A percentile compares a stretch with the other conserved stretches of the same genome.
These are phyloP conservation scores for Auxenochlorella protothecoides DNA, from an alignment of 139 green algal species.

Conservation along the genomic window DNA sequence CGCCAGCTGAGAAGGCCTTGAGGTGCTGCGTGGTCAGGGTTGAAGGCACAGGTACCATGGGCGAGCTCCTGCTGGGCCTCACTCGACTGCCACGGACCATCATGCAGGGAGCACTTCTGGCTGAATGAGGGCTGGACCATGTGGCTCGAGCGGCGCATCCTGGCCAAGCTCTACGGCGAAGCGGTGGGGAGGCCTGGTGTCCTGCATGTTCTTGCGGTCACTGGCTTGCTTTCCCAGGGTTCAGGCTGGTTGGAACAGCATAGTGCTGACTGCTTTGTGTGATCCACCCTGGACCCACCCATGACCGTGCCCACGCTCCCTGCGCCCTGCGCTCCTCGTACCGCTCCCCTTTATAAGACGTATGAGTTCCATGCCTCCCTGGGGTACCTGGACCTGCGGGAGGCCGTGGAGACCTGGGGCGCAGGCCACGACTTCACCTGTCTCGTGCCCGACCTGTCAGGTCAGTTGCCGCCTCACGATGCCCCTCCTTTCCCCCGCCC, in stretches of 20 bases:
- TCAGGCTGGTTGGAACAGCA: too few relatives aligned
- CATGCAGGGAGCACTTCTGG: constrained; percentile 53
- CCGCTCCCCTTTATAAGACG: not conserved
- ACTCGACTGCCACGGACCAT: too few relatives aligned
- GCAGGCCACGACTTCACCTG: constrained; percentile 43
- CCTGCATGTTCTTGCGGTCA: too few relatives aligned
- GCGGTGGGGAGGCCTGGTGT: constrained; percentile 5
- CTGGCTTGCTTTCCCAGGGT: too few relatives aligned
- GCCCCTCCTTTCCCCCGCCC: too few relatives aligned
- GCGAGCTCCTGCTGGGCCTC: too few relatives aligned
- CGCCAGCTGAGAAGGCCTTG: too few relatives aligned
- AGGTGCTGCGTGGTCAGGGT: too few relatives aligned
- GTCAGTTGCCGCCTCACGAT: not conserved
- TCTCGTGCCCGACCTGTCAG: constrained; percentile 42
- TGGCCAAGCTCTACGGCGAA: constrained; percentile 57
- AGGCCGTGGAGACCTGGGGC: constrained; percentile 25
- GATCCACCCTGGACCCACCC: not conserved
- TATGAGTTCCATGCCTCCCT: constrained; percentile 31
- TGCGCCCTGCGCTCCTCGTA: not conserved
- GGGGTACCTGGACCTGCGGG: constrained; percentile 22
- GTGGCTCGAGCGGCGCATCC: constrained; percentile 77
- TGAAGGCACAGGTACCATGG: too few relatives aligned
- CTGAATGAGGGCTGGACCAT: constrained; percentile 72
- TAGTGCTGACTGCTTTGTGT: not conserved
- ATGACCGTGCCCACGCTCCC: not conserved